Evolutionary conservation across 148 eudicot species (phyloP).

Genomic region (Fagopyrum esculentum): DNA sequence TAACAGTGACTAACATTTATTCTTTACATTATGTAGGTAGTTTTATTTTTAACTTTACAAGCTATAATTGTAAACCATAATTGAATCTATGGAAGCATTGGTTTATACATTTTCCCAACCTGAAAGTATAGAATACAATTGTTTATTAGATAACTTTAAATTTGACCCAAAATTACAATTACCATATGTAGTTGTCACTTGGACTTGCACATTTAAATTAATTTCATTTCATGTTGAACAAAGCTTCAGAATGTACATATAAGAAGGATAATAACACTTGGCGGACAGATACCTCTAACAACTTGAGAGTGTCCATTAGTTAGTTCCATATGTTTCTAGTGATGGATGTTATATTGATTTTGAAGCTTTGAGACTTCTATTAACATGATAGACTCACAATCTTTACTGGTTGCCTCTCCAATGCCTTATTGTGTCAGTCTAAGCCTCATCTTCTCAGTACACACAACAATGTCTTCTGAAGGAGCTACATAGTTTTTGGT

Average conservation of each 20-base stretch:
- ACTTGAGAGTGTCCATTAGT: constrained; percentile 75
- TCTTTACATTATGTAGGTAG: no score
- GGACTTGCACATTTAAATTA: background rate
- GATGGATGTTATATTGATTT: constrained; percentile 58
- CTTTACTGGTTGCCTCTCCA: constrained; percentile 62
- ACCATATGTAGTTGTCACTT: background rate
- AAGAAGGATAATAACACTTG: background rate
- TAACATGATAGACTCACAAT: constrained; percentile 89
- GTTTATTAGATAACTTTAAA: background rate
- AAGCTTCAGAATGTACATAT: background rate
- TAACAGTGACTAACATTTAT: no score
- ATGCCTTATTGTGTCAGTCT: constrained; percentile 73
- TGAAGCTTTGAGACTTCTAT: constrained; percentile 64
- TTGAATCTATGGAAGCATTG: no score
- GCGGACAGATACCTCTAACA: constrained; percentile 56
- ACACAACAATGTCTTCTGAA: constrained; percentile 14
- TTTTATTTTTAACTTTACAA: no score
- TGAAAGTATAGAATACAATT: background rate
- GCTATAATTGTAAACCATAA: no score
- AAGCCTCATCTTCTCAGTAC: constrained; percentile 66
- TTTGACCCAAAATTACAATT: background rate
- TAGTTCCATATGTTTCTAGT: constrained; percentile 65
- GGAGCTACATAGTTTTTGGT: constrained; percentile 14
- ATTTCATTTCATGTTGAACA: background rate
- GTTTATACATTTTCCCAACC: constrained; percentile 1